Conservation (phyloP, 108 stramenopile genomes). For the Pseudonitzschia delicatissima region DNA sequence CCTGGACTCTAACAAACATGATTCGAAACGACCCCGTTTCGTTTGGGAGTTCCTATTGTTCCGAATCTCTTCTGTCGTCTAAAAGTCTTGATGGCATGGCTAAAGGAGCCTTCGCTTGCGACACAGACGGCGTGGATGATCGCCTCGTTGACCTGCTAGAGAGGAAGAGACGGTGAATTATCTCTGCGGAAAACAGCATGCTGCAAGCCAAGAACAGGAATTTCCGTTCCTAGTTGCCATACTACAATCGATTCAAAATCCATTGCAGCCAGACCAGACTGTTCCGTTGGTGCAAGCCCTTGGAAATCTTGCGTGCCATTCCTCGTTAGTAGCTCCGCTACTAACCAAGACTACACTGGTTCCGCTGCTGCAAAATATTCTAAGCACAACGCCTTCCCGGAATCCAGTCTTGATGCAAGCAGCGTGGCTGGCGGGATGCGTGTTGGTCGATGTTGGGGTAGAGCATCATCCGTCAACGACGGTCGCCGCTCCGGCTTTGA, state of each 20-base stretch:
- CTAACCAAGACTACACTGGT: constrained; percentile 8
- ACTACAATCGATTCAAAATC: constrained; percentile 8
- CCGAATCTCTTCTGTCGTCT: constrained; percentile 23
- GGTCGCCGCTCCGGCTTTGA: constrained; percentile 25
- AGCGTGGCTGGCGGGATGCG: constrained; percentile 36
- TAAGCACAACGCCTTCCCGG: constrained; percentile 3
- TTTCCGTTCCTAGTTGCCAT: constrained; percentile 20
- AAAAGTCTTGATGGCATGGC: constrained; percentile 13
- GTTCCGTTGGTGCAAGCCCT: constrained; percentile 26
- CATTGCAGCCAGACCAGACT: constrained; percentile 17
- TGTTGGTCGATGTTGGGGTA: constrained; percentile 29
- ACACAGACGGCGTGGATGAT: constrained; percentile 39
- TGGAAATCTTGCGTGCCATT: constrained; percentile 25
- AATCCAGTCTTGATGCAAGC: constrained; percentile 3
- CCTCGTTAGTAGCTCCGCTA: neutral
- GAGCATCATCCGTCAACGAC: constrained; percentile 32
- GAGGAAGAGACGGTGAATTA: constrained; percentile 32
- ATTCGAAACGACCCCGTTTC: constrained; percentile 33
- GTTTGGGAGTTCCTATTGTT: constrained; percentile 25
- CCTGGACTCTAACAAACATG: constrained; percentile 39
- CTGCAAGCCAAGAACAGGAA: neutral
- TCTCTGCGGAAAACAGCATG: neutral
- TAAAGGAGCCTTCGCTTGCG: constrained; percentile 18
- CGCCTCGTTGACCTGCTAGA: constrained; percentile 25
- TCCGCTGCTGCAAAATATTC: constrained; percentile 2